Percentiles rank a stretch among this genome's conserved stretches.
Evolutionary conservation across 441 rosid genomes (phyloP).

Genomic region (Brassica hybrid): DNA sequence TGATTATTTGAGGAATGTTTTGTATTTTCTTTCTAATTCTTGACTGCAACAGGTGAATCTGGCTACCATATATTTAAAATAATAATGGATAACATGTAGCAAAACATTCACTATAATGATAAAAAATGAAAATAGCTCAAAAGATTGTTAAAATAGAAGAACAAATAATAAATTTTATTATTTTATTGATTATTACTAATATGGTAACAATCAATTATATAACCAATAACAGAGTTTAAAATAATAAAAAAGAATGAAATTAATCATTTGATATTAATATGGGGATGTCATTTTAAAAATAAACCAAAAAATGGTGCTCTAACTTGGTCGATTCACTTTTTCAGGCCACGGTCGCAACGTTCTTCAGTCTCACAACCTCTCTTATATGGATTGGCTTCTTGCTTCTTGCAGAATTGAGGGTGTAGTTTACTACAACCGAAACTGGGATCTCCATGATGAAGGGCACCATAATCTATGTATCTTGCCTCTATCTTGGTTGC

Average conservation of each 20-base stretch:
- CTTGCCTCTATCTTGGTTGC: conserved; percentile 18
- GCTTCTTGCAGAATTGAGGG: not conserved
- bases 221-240: not conserved
- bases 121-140: too few relatives aligned
- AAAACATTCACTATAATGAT: too few relatives aligned
- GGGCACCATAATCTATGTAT: not conserved
- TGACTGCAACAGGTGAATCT: too few relatives aligned
- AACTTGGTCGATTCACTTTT: not conserved
- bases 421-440: not conserved
- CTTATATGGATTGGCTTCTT: not conserved
- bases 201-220: not conserved
- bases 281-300: not conserved
- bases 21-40: too few relatives aligned
- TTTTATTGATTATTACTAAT: not conserved
- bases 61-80: too few relatives aligned
- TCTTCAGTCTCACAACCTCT: not conserved
- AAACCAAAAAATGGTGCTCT: not conserved
- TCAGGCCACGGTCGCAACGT: conserved; percentile 9
- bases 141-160: too few relatives aligned
- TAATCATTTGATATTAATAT: too few relatives aligned
- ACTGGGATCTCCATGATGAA: not conserved
- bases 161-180: too few relatives aligned
- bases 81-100: too few relatives aligned
- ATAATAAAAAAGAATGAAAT: not conserved
- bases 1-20: too few relatives aligned